Evolutionary conservation across 2,329 filamentous ascomycete species (phyloP), one percentile per base, ranked within the genome.

Genomic region (Paecilomyces sp.): DNA sequence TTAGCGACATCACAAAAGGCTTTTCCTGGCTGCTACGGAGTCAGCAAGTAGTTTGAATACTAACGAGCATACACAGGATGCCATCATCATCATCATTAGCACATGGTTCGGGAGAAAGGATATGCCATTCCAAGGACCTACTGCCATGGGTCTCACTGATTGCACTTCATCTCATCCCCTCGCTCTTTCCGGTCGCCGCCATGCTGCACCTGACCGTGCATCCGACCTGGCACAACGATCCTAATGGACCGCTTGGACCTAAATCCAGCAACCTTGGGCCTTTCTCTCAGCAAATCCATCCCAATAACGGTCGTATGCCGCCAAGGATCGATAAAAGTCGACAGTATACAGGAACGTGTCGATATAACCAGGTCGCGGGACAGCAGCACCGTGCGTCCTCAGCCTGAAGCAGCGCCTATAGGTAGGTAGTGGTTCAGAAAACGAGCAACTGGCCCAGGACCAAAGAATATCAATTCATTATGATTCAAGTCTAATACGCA

Each of bases 401-500:
- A 47, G 11, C n/a, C 18, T 47, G 41, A 5, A 47, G n/a, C 5
- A 22, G 41, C 41, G 13, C 18, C 41, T 47, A 18, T 47, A 18
- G 41, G 41, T 47, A 18, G 15, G 41, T 47, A 18, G 41, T 47
- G 41, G 18, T 47, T 6, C 41, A 47, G n/a, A n/a, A 18, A 47
- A 9, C 9, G 41, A 22, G 15, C 41, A 47, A 18, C 18, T 47
- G 41, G 41, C 15, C 41, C 41, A 15, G 41, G 8, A 47, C n/a
- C 41, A 47, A 47, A 47, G n/a, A 47, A 47, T 18, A 47, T 47
- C 5, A 22, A 47, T 47, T 47, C 41, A 47, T 18, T 47, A 47
- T 47, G 41, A 15, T n/a, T 47, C 41, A 47, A 47, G 41, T 47
- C 41, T 47, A 57, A 57, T 52, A 55, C 59, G 58, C 53, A 18